Conservation (phyloP, 345 rosid species). For the Camelina hispida region DNA sequence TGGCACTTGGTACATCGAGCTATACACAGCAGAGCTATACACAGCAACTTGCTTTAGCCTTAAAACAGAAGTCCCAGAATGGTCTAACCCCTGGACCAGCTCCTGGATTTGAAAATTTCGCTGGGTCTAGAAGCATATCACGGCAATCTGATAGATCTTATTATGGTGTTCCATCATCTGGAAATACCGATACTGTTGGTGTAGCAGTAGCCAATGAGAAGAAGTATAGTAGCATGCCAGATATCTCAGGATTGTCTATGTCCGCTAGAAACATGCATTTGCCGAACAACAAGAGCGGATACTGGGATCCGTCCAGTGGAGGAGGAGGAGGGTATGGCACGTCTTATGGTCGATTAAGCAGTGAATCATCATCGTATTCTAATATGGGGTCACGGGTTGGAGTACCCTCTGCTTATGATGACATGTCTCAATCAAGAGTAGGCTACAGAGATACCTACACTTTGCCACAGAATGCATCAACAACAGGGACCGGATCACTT, state of each 20-base stretch:
- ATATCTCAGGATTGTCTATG: slow-evolving; percentile 74
- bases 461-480: slow-evolving; percentile 46
- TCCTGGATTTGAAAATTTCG: slow-evolving; percentile 63
- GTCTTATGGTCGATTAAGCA: slow-evolving; percentile 55
- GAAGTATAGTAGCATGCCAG: slow-evolving; percentile 91
- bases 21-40: slow-evolving; percentile 67
- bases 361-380: slow-evolving; percentile 56
- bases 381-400: slow-evolving; percentile 59
- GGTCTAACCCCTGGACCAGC: slow-evolving; percentile 61
- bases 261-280: slow-evolving; percentile 57
- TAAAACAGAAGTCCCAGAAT: slow-evolving; percentile 70
- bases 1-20: slow-evolving; percentile 55
- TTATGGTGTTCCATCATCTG: slow-evolving; percentile 55
- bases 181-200: slow-evolving; percentile 49
- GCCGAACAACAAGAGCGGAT: slow-evolving; percentile 54
- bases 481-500: slow-evolving; percentile 66
- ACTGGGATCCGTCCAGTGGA: slow-evolving; percentile 62
- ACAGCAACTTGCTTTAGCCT: slow-evolving; percentile 57
- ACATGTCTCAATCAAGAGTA: slow-evolving; percentile 55
- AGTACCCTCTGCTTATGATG: slow-evolving; percentile 56
- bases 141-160: slow-evolving; percentile 60
- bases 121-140: slow-evolving; percentile 57
- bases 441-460: slow-evolving; percentile 57
- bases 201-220: slow-evolving; percentile 56
- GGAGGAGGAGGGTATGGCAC: slow-evolving; percentile 50